Conservation (phyloP, 2,329 filamentous ascomycete genomes). For the Verticillium longisporum region DNA sequence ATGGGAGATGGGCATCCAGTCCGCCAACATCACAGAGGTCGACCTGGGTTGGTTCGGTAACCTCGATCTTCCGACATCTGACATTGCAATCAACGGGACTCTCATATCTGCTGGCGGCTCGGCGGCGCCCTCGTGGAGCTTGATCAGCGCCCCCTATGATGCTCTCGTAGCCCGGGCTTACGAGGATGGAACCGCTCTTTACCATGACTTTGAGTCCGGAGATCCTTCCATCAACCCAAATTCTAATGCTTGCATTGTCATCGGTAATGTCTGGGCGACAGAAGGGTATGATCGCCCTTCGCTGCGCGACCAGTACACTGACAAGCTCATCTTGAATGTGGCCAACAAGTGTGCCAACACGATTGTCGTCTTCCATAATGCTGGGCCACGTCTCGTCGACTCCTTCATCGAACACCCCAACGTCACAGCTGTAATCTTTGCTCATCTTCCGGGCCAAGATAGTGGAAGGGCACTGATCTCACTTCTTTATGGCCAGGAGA, state of each 20-base stretch:
- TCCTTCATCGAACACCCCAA: conserved; percentile 56
- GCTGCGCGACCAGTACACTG: conserved; percentile 60
- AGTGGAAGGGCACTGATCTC: conserved; percentile 48
- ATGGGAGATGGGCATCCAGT: background rate
- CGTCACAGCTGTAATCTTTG: conserved; percentile 57
- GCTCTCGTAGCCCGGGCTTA: conserved; percentile 44
- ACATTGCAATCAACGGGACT: conserved; percentile 40
- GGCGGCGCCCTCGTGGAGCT: conserved; percentile 30
- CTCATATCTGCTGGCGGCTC: conserved; percentile 24
- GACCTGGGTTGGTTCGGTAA: conserved; percentile 8
- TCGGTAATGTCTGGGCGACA: conserved; percentile 62
- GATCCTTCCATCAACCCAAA: conserved; percentile 40
- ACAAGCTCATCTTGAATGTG: conserved; percentile 49
- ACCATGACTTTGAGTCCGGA: conserved; percentile 48
- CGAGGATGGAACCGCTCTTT: conserved; percentile 49
- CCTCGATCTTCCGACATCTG: conserved; percentile 22
- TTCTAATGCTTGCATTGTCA: conserved; percentile 60
- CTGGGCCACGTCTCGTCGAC: conserved; percentile 51
- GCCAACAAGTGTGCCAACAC: conserved; percentile 54
- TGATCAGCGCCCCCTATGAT: conserved; percentile 45
- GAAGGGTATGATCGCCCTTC: conserved; percentile 62
- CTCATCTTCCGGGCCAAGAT: conserved; percentile 59
- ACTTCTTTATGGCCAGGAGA: conserved; percentile 50
- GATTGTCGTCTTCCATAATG: conserved; percentile 59
- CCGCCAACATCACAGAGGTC: background rate